Evolutionary conservation across 2,329 filamentous ascomycete species (phyloP), one percentile per base, ranked within the genome.

Genomic region (Pleoardoris graminearum): DNA sequence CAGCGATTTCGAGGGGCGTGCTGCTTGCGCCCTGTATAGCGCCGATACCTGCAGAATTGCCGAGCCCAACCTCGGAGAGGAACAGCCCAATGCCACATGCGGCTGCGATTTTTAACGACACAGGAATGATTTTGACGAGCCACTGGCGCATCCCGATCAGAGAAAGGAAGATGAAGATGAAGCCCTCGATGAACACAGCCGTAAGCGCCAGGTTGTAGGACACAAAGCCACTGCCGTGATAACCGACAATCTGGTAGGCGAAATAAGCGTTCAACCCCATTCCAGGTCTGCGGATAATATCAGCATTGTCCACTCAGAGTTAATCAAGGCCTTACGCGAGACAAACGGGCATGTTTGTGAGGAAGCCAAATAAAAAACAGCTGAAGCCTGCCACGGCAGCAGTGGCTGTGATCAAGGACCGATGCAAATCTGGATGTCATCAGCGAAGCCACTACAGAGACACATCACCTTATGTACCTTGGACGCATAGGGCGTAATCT

Each of bases 21-120:
- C 69, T 72, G 14, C 78, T 80, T 29, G 62, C 54, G 10, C 89
- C 90, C 8, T 87, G 85, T 42, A 95, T 81, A 21, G 90, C 80
- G 22, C 90, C 91, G 65, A 96, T 91, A 53, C 91, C 91, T 60
- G 91, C 87, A 62, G 83, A 85, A 69, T 91, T 91, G 1, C 89
- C 91, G 47, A 90, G 77, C 10, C 87, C 87, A 56, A 90, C 88
- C 46, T 89, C 76, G 16, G 87, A 85, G 50, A 94, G 80, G 70
- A 93, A 95, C 1, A 96, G 78, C 10, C 91, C 91, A 58, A 96
- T 95, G 59, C 91, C 91, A 54, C 90, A 90, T 51, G 89, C 89
- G 12, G 88, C 91, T 10, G 91, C 91, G 53, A 95, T 84, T 75
- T 95, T 96, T 72, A 96, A 89, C 38, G 88, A 91, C 21, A 84